Evolutionary conservation across 371 early-diverging fungal species (phyloP).

Genomic region (Mortierella sp.): DNA sequence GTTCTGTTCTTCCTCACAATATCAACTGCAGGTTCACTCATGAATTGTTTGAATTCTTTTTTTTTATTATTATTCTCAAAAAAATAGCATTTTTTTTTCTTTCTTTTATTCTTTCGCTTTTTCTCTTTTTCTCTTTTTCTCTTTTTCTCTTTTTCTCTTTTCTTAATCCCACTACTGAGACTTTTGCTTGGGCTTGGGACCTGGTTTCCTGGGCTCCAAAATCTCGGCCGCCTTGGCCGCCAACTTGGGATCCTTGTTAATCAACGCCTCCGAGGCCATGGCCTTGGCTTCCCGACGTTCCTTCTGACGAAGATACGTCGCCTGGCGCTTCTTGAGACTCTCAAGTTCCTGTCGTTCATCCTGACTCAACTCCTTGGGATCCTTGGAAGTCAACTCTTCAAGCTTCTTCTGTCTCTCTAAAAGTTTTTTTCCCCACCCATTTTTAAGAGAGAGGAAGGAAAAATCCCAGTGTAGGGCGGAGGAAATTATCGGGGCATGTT

Average conservation of each 20-base stretch:
- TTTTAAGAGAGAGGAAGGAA: neutral
- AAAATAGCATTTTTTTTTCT: neutral
- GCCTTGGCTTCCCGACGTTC: neutral
- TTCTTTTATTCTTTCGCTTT: neutral
- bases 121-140: neutral
- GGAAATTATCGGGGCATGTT: neutral
- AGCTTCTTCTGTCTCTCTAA: neutral
- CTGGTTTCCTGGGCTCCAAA: slow-evolving; percentile 12
- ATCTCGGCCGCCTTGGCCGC: slow-evolving; percentile 9
- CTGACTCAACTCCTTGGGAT: slow-evolving; percentile 2
- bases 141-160: slow-evolving; percentile 2
- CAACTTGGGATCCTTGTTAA: slow-evolving; percentile 13
- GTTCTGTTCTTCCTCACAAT: neutral
- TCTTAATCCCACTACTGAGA: neutral
- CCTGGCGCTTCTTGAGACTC: neutral
- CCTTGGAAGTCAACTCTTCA: neutral
- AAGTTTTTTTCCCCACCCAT: neutral
- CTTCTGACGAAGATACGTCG: neutral
- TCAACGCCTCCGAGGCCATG: neutral
- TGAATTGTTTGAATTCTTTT: neutral
- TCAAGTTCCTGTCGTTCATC: neutral
- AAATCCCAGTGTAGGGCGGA: neutral
- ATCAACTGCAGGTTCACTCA: neutral
- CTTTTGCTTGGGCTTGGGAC: slow-evolving; percentile 1
- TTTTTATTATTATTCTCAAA: too few species aligned